Conservation (phyloP, 768 basidiomycete genomes). For the Psilocybe subaeruginosa region DNA sequence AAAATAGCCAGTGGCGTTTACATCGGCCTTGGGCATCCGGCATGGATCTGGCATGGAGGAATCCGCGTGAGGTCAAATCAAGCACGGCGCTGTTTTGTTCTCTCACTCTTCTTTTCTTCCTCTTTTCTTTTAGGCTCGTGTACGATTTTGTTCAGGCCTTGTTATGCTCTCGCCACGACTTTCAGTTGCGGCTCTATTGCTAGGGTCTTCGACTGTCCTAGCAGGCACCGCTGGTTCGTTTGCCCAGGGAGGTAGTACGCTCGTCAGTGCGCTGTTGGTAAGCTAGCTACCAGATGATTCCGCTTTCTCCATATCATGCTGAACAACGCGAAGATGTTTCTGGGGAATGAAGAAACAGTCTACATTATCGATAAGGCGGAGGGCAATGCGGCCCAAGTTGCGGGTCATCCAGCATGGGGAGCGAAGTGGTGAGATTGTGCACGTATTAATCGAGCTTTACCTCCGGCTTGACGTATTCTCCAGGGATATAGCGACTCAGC, state of each 20-base stretch:
- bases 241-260: conserved; percentile 43
- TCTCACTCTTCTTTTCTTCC: background rate
- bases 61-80: background rate
- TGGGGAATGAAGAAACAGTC: conserved; percentile 78
- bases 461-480: background rate
- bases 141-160: conserved; percentile 24
- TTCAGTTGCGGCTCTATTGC: conserved; percentile 34
- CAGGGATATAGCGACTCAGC: conserved; percentile 65
- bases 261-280: conserved; percentile 55
- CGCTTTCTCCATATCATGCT: background rate
- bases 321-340: conserved; percentile 58
- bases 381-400: conserved; percentile 65
- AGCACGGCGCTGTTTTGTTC: background rate
- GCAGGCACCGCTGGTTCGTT: conserved; percentile 44
- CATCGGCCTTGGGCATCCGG: background rate
- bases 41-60: background rate
- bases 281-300: conserved; percentile 15
- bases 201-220: conserved; percentile 27
- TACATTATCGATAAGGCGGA: conserved; percentile 93
- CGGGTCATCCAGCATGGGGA: conserved; percentile 78
- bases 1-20: background rate
- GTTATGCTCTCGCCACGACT: conserved; percentile 21
- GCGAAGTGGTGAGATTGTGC: conserved; percentile 54
- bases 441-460: background rate
- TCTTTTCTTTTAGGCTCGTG: background rate